Evolutionary conservation across 2,329 filamentous ascomycete species (phyloP).

Genomic region (Endoconidiophora laricicola): DNA sequence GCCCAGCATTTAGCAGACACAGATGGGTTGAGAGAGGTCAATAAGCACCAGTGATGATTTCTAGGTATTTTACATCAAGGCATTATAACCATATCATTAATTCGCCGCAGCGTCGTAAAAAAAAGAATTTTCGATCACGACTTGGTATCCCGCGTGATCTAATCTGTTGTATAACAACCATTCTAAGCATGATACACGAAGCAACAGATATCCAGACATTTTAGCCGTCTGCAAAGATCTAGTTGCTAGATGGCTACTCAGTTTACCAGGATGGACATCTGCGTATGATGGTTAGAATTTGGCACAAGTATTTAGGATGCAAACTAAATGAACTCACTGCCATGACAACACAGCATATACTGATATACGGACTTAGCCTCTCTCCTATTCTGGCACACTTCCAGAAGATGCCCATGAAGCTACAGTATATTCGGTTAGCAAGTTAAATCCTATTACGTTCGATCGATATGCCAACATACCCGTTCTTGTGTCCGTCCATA

Average conservation of each 20-base stretch:
- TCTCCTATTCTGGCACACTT: conserved; percentile 89
- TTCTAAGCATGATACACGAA: background rate
- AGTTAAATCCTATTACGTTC: conserved; percentile 7
- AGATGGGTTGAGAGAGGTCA: background rate
- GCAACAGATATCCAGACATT: background rate
- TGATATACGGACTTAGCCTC: conserved; percentile 85
- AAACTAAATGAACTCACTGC: conserved; percentile 44
- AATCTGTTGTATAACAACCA: background rate
- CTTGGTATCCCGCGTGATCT: background rate
- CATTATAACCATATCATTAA: background rate
- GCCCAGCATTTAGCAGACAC: no score
- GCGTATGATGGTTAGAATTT: background rate
- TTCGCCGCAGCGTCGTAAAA: background rate
- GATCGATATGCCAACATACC: conserved; percentile 35
- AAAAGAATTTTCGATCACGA: background rate
- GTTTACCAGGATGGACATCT: conserved; percentile 24
- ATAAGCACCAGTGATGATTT: background rate
- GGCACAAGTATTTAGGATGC: background rate
- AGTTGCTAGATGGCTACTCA: conserved; percentile 18
- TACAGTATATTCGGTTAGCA: conserved; percentile 19
- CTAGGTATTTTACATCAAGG: background rate
- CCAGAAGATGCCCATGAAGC: conserved; percentile 79
- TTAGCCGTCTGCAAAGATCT: background rate
- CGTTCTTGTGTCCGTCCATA: conserved; percentile 84
- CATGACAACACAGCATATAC: conserved; percentile 85